These are phyloP conservation scores for Fistulifera pelliculosa DNA, from an alignment of 108 stramenopile species.

Conservation along the genomic window DNA sequence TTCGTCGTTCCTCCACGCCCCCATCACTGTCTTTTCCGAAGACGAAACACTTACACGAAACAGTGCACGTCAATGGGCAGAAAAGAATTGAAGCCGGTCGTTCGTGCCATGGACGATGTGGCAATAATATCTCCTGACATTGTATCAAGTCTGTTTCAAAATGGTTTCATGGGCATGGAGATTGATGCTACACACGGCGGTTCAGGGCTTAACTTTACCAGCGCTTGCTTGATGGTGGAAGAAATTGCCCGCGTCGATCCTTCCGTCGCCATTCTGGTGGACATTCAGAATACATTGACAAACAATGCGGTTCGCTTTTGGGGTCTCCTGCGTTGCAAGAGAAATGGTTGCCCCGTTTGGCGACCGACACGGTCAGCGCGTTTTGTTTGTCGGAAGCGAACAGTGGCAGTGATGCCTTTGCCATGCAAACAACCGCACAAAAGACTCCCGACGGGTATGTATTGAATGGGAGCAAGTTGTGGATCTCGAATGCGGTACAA, in stretches of 20 bases:
- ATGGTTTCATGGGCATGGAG: conserved; percentile 92
- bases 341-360: conserved; percentile 79
- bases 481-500: conserved; percentile 89
- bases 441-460: conserved; percentile 62
- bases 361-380: conserved; percentile 70
- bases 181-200: conserved; percentile 79
- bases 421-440: conserved; percentile 76
- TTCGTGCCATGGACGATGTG: conserved; percentile 84
- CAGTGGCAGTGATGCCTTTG: conserved; percentile 91
- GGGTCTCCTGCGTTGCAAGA: conserved; percentile 70
- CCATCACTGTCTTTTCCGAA: conserved; percentile 69
- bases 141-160: conserved; percentile 65
- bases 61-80: conserved; percentile 56
- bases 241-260: conserved; percentile 91
- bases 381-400: conserved; percentile 90
- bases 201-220: conserved; percentile 77
- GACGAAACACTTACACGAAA: conserved; percentile 68
- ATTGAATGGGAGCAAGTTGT: conserved; percentile 86
- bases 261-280: conserved; percentile 81
- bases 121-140: conserved; percentile 55
- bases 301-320: conserved; percentile 92
- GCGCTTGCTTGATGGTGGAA: conserved; percentile 86
- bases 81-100: conserved; percentile 60
- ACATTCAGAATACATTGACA: conserved; percentile 94
- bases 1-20: conserved; percentile 14